Conservation (phyloP, 768 basidiomycete genomes). For the Phanerochaete sordida region DNA sequence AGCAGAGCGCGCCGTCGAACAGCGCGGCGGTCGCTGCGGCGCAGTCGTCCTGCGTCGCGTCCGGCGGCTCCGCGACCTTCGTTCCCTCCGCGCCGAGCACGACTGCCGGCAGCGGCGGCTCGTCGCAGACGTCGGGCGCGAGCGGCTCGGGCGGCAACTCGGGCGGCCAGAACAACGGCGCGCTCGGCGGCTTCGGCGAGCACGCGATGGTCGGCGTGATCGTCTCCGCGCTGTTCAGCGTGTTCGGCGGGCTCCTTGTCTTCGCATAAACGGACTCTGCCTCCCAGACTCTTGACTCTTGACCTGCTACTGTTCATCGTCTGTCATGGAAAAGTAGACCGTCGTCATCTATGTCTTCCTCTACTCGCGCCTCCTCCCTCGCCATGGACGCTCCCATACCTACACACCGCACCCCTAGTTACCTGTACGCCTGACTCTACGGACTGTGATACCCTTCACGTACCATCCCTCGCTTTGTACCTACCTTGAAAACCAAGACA, state of each 20-base stretch:
- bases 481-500: background rate
- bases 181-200: slow-evolving; percentile 16
- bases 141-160: background rate
- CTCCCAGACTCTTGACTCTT: too few relatives aligned
- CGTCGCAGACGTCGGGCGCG: slow-evolving; percentile 5
- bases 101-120: background rate
- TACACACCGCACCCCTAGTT: background rate
- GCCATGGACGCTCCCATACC: background rate
- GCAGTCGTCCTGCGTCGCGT: slow-evolving; percentile 63
- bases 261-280: slow-evolving; percentile 18
- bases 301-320: too few relatives aligned
- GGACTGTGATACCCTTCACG: background rate
- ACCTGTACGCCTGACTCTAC: background rate
- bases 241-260: slow-evolving; percentile 18
- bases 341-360: too few relatives aligned
- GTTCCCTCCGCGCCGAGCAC: slow-evolving; percentile 48
- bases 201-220: slow-evolving; percentile 3
- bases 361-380: background rate
- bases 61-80: slow-evolving; percentile 60
- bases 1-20: slow-evolving; percentile 46
- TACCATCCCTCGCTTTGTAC: background rate
- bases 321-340: background rate
- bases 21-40: slow-evolving; percentile 49
- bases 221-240: slow-evolving; percentile 15
- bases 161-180: slow-evolving; percentile 12